Base-by-base conservation (phyloP, 176 grass and related monocot species). In the Elymus sibiricus region DNA sequence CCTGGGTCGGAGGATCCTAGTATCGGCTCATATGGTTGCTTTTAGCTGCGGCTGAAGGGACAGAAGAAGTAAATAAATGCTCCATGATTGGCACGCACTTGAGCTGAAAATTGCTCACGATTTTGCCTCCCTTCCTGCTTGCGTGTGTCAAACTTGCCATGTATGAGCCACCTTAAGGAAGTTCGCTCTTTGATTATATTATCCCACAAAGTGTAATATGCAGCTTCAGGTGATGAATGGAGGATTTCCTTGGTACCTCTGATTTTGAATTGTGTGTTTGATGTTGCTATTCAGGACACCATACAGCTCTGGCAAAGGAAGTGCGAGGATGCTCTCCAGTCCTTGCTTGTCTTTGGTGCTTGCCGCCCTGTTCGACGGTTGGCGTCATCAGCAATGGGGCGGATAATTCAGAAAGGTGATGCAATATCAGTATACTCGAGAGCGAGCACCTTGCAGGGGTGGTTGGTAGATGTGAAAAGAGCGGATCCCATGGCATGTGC, bases 301-400 rank as follows among this genome's bases (percentile, higher is more conserved):
- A 94, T 96, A 89, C 97, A 99, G 37, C 88, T 91, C 38, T 99
- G 88, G 88, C 97, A 99, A 89, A 90, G 97, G 81, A 96, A 96
- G 81, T 99, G 97, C 7, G 97, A 99, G 94, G 94, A 99, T 86
- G 97, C 97, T 76, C 94, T 99, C 42, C 95, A 91, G 70, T 91
- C 94, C 65, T 92, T 99, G 88, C 90, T 99, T 21, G 88, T 90
- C 82, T 84, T 96, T 74, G 97, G 94, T 71, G 94, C 92, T 24
- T 62, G 88, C 11, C 90, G 94, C 47, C 97, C 97, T 82, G 92
- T 99, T 77, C 88, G 94, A 44, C 87, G 94, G 7, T 82, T 99
- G 65, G 94, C 94, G 0, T 96, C 97, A 56, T 85, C 78, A 59
- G 97, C 94, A 44, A 99, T 99, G 92, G 97, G 94, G 24, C 68